Conservation (phyloP, 306 rosid genomes). For the Nissolia schottii region DNA sequence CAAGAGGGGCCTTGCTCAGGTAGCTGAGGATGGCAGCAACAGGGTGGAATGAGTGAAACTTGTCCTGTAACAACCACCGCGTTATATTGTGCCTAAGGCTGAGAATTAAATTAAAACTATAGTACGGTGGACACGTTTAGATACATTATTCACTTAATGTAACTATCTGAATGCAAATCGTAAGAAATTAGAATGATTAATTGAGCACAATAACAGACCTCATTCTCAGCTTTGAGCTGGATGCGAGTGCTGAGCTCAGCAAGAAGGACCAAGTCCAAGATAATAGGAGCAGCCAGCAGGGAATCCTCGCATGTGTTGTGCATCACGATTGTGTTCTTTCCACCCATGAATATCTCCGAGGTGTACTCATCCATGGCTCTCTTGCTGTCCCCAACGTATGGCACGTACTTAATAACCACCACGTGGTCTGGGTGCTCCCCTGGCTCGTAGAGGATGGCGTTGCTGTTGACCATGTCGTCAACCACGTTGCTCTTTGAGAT, state of each 20-base stretch:
- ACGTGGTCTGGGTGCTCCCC: constrained; percentile 99
- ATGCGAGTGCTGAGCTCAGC: constrained; percentile 96
- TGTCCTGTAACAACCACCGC: constrained; percentile 45
- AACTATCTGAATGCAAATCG: no score
- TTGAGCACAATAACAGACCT: constrained; percentile 37
- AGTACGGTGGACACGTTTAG: not conserved
- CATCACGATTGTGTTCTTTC: constrained; percentile 73
- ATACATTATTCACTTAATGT: no score
- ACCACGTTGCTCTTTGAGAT: constrained; percentile 97
- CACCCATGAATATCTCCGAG: constrained; percentile 98
- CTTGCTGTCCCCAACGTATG: constrained; percentile 89
- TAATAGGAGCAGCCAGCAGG: constrained; percentile 90
- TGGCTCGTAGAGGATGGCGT: constrained; percentile 79
- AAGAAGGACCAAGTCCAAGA: constrained; percentile 89
- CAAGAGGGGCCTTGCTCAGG: constrained; percentile 95
- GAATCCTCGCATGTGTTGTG: constrained; percentile 99
- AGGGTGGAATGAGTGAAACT: constrained; percentile 95
- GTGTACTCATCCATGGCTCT: constrained; percentile 98
- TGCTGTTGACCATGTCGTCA: constrained; percentile 96
- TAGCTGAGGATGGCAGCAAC: constrained; percentile 93
- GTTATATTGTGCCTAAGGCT: not conserved
- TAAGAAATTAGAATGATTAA: not conserved
- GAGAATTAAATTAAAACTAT: not conserved
- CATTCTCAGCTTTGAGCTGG: constrained; percentile 77
- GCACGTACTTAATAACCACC: constrained; percentile 96